Evolutionary conservation across 768 basidiomycete genomes (phyloP).

Genomic region (Russula griseocarnosa): DNA sequence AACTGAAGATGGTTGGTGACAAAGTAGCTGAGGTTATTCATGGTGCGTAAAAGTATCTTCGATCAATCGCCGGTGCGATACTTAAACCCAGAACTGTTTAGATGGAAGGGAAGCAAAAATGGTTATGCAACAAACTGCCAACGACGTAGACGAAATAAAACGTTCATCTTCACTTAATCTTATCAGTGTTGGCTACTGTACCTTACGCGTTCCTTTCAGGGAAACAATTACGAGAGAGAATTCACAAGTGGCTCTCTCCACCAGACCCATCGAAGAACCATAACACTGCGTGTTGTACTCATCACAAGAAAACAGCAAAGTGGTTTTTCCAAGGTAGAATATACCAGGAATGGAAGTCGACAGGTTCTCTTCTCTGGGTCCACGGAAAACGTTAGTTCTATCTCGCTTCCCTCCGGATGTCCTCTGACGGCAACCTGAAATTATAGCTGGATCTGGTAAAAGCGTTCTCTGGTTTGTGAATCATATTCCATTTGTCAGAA

Average conservation of each 20-base stretch:
- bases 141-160: neutral
- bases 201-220: neutral
- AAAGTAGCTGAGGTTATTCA: neutral
- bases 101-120: neutral
- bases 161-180: neutral
- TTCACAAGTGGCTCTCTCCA: neutral
- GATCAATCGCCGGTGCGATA: neutral
- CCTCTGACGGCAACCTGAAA: neutral
- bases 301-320: neutral
- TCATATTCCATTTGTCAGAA: neutral
- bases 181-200: neutral
- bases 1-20: no score
- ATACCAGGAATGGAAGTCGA: neutral
- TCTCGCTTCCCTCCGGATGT: neutral
- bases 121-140: neutral
- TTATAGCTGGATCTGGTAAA: neutral
- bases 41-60: neutral
- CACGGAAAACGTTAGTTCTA: neutral
- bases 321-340: constrained; percentile 1
- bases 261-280: neutral
- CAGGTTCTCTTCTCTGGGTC: neutral
- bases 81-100: neutral
- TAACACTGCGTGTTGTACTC: neutral
- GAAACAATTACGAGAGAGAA: neutral
- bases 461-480: neutral